Percentiles rank a stretch among this genome's conserved stretches.
Conservation (phyloP, 2,329 filamentous ascomycete genomes). For the Neofusicoccum sp. region DNA sequence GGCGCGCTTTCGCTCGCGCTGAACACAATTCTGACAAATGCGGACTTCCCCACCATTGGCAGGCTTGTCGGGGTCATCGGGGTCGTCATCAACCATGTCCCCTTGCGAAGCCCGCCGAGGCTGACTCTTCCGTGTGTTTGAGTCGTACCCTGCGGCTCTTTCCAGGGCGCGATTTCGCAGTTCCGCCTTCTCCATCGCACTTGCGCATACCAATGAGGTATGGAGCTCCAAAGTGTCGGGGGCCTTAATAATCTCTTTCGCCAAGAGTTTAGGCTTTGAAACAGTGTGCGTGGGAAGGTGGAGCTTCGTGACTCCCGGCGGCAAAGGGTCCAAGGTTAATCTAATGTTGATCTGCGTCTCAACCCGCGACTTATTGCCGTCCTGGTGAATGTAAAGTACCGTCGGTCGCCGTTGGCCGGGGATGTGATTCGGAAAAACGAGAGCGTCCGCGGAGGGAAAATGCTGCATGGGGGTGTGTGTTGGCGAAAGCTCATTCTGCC, state of each 20-base stretch:
- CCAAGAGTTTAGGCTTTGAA: slow-evolving; percentile 86
- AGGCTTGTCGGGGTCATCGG: slow-evolving; percentile 68
- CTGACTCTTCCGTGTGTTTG: slow-evolving; percentile 31
- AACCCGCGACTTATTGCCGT: slow-evolving; percentile 72
- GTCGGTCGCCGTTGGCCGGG: not conserved
- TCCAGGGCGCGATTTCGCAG: slow-evolving; percentile 66
- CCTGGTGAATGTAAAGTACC: slow-evolving; percentile 5
- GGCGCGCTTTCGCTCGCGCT: slow-evolving; percentile 84
- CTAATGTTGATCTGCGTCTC: slow-evolving; percentile 94
- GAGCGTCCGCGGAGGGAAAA: not conserved
- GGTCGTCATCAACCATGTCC: slow-evolving; percentile 45
- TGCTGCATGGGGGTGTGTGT: not conserved
- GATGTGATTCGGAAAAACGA: not conserved
- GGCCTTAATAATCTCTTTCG: slow-evolving; percentile 67
- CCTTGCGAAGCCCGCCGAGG: slow-evolving; percentile 36
- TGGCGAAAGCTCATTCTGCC: slow-evolving; percentile 8
- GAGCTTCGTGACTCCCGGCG: slow-evolving; percentile 71
- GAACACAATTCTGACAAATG: slow-evolving; percentile 90
- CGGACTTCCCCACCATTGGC: slow-evolving; percentile 89
- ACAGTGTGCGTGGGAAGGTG: slow-evolving; percentile 89
- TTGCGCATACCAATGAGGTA: slow-evolving; percentile 84
- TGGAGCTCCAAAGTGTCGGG: slow-evolving; percentile 76
- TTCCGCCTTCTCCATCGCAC: slow-evolving; percentile 75
- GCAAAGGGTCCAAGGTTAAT: slow-evolving; percentile 73
- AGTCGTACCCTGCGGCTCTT: slow-evolving; percentile 50